These are phyloP conservation scores for Chlorophyllum brunneum DNA, from an alignment of 768 basidiomycete species.

Conservation along the genomic window DNA sequence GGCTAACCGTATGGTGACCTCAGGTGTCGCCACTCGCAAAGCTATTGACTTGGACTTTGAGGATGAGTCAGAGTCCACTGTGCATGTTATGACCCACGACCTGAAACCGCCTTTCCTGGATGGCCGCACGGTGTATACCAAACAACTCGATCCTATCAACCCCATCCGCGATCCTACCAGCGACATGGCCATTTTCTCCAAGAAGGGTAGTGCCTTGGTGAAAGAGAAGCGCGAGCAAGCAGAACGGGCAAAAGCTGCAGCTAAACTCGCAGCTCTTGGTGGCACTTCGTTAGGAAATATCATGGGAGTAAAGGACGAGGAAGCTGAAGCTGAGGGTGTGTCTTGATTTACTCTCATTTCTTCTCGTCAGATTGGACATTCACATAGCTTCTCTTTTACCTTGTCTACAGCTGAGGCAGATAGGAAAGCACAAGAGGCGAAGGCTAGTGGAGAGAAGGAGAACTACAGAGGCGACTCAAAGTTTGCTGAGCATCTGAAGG, in stretches of 20 bases:
- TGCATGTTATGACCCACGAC: constrained; percentile 96
- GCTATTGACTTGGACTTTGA: constrained; percentile 91
- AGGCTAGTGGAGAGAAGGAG: constrained; percentile 55
- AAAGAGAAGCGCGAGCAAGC: constrained; percentile 96
- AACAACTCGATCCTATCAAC: constrained; percentile 95
- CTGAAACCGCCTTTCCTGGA: constrained; percentile 98
- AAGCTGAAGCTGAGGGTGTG: constrained; percentile 89
- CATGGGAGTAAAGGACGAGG: constrained; percentile 95
- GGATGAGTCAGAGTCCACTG: constrained; percentile 93
- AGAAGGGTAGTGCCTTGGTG: constrained; percentile 93
- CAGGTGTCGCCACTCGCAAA: constrained; percentile 87
- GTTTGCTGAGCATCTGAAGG: constrained; percentile 92
- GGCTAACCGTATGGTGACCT: constrained; percentile 94
- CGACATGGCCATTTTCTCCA: constrained; percentile 94
- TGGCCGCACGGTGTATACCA: constrained; percentile 93
- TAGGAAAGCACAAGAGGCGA: constrained; percentile 42
- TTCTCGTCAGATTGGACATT: constrained; percentile 65
- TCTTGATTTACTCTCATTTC: constrained; percentile 19
- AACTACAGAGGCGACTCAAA: constrained; percentile 93
- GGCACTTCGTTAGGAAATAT: constrained; percentile 96
- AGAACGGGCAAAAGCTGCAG: constrained; percentile 93
- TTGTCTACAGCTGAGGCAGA: constrained; percentile 51
- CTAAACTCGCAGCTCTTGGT: constrained; percentile 87
- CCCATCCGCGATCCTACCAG: constrained; percentile 91
- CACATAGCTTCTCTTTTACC: constrained; percentile 55